phyloP scores from a whole-genome alignment of 2,329 filamentous ascomycete species.

The Leptodontidium sp. region DNA sequence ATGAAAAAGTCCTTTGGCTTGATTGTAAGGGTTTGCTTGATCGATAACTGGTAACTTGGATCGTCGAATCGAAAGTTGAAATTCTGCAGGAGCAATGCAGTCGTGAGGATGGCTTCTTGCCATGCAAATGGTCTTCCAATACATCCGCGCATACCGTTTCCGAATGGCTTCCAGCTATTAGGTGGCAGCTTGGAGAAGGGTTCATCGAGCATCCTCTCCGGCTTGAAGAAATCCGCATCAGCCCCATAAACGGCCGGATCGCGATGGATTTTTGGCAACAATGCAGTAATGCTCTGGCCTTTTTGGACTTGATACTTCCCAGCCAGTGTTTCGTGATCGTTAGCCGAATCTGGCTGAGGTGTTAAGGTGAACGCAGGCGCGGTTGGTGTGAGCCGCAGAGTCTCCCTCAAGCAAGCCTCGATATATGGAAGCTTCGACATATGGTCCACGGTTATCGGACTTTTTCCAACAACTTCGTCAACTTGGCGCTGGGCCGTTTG shows the following conservation, averaged over 20 bases:
- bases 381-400: constrained; percentile 68
- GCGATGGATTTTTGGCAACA: constrained; percentile 63
- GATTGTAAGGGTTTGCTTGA: constrained; percentile 65
- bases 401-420: constrained; percentile 70
- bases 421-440: constrained; percentile 68
- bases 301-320: constrained; percentile 50
- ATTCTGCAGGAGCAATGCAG: constrained; percentile 73
- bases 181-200: constrained; percentile 70
- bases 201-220: constrained; percentile 76
- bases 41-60: constrained; percentile 62
- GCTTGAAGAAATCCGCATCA: constrained; percentile 70
- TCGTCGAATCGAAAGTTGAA: constrained; percentile 72
- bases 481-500: constrained; percentile 60
- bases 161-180: constrained; percentile 77
- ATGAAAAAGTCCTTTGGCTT: constrained; percentile 72
- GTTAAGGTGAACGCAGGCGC: constrained; percentile 52
- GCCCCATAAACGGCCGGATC: constrained; percentile 72
- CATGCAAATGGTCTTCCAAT: constrained; percentile 79
- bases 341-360: constrained; percentile 9
- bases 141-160: constrained; percentile 73
- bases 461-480: constrained; percentile 58
- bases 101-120: constrained; percentile 72
- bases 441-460: constrained; percentile 55
- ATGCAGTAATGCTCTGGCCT: constrained; percentile 56
- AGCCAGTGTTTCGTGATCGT: constrained; percentile 52